Evolutionary conservation across 345 rosid genomes (phyloP).

Genomic region (Salix viminalis): DNA sequence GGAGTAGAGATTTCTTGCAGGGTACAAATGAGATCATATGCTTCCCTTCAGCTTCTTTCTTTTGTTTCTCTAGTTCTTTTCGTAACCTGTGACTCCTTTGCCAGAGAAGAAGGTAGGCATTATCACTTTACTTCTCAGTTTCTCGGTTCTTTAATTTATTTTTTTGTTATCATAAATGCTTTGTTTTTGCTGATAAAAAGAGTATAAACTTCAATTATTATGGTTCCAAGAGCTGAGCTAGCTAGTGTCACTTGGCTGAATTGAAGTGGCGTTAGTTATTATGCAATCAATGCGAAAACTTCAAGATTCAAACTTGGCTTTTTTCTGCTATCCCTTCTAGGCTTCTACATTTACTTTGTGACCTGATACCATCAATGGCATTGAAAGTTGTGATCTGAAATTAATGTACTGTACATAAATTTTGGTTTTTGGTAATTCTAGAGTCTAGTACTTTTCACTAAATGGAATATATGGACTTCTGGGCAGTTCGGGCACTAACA

Average conservation of each 20-base stretch:
- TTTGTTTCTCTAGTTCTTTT: conserved; percentile 42
- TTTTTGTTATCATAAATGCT: not conserved
- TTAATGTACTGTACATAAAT: not conserved
- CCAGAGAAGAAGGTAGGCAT: conserved; percentile 60
- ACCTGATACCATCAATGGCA: not conserved
- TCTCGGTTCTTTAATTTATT: conserved; percentile 40
- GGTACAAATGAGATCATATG: conserved; percentile 37
- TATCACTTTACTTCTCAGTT: conserved; percentile 37
- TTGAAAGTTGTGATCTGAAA: conserved; percentile 12
- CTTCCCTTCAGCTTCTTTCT: conserved; percentile 37
- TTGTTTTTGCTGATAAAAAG: conserved; percentile 25
- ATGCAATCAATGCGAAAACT: not conserved
- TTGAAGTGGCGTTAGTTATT: not conserved
- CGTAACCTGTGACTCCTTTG: conserved; percentile 46
- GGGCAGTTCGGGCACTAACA: conserved; percentile 59
- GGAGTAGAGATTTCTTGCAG: conserved; percentile 23
- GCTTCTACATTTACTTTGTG: conserved; percentile 12
- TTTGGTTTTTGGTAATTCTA: not conserved
- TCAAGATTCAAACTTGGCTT: not conserved
- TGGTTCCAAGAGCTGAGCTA: not conserved
- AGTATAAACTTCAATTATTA: conserved; percentile 6
- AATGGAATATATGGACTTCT: conserved; percentile 16
- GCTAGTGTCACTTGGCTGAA: not conserved
- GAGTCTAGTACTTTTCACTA: conserved; percentile 14
- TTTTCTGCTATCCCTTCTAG: not conserved